phyloP scores from a whole-genome alignment of 495 filamentous ascomycete genomes.

The Penicillium arizonense region DNA sequence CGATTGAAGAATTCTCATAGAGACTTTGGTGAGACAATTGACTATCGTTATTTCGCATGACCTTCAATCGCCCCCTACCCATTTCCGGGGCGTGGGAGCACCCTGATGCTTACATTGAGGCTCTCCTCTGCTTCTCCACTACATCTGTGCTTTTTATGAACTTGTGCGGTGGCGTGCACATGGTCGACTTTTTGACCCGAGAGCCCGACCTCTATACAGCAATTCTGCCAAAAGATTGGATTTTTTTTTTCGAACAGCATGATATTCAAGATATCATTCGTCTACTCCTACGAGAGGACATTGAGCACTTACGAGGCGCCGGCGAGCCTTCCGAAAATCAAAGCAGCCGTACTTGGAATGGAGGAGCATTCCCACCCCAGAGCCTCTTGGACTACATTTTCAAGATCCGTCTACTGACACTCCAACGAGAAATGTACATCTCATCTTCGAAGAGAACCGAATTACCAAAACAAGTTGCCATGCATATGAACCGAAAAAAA shows the following conservation, averaged over 20 bases:
- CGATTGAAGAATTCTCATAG: slow-evolving; percentile 1
- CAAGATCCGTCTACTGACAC: slow-evolving; percentile 66
- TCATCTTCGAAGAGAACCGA: slow-evolving; percentile 29
- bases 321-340: slow-evolving; percentile 2
- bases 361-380: slow-evolving; percentile 58
- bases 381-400: slow-evolving; percentile 73
- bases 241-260: slow-evolving; percentile 65
- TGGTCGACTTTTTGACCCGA: slow-evolving; percentile 92
- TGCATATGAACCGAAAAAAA: slow-evolving; percentile 97
- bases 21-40: neutral
- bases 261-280: slow-evolving; percentile 74
- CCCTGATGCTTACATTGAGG: slow-evolving; percentile 72
- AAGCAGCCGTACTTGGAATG: slow-evolving; percentile 39
- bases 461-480: slow-evolving; percentile 66
- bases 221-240: slow-evolving; percentile 77
- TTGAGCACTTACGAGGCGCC: slow-evolving; percentile 32
- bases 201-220: slow-evolving; percentile 74
- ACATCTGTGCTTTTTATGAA: slow-evolving; percentile 77
- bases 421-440: slow-evolving; percentile 58
- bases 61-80: slow-evolving; percentile 49
- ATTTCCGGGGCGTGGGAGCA: slow-evolving; percentile 53
- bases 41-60: slow-evolving; percentile 12
- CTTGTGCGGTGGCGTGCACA: slow-evolving; percentile 90
- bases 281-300: slow-evolving; percentile 72
- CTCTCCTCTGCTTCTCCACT: slow-evolving; percentile 72